Evolutionary conservation across 2,329 filamentous ascomycete species (phyloP).

Genomic region (Penicillium italicum): DNA sequence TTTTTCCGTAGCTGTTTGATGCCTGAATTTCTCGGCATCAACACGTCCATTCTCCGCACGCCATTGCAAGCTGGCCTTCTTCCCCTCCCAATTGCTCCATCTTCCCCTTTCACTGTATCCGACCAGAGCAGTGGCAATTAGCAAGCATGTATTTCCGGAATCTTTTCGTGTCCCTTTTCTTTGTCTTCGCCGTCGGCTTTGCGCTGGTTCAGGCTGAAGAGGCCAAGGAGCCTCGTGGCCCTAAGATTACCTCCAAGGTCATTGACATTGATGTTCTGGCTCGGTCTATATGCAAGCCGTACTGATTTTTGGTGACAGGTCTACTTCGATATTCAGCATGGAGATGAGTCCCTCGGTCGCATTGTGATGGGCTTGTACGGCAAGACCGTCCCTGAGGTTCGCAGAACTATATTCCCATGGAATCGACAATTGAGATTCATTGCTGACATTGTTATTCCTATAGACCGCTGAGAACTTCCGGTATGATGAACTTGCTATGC

Average conservation of each 20-base stretch:
- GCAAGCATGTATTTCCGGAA: constrained; percentile 36
- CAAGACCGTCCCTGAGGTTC: constrained; percentile 63
- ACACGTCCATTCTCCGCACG: constrained; percentile 20
- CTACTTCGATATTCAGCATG: constrained; percentile 64
- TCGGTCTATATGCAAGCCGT: neutral
- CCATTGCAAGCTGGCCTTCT: constrained; percentile 38
- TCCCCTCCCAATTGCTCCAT: constrained; percentile 12
- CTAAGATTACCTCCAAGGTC: constrained; percentile 92
- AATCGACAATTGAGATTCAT: constrained; percentile 6
- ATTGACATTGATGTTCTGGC: constrained; percentile 13
- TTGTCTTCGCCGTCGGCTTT: constrained; percentile 71
- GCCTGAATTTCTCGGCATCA: neutral
- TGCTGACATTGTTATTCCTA: constrained; percentile 13
- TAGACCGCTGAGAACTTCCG: constrained; percentile 64
- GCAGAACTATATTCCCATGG: constrained; percentile 12
- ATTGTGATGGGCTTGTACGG: constrained; percentile 64
- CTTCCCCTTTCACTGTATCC: constrained; percentile 17
- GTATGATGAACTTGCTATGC: constrained; percentile 31
- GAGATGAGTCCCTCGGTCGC: constrained; percentile 58
- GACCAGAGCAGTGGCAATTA: constrained; percentile 20
- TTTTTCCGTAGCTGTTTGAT: constrained; percentile 27
- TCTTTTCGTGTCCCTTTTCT: constrained; percentile 61
- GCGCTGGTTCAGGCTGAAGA: constrained; percentile 67
- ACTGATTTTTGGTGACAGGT: constrained; percentile 43
- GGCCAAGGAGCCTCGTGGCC: constrained; percentile 61